Percentiles rank a stretch among this genome's conserved stretches.
Conservation (phyloP, 2,329 filamentous ascomycete species). For the Fusarium odoratissimum region DNA sequence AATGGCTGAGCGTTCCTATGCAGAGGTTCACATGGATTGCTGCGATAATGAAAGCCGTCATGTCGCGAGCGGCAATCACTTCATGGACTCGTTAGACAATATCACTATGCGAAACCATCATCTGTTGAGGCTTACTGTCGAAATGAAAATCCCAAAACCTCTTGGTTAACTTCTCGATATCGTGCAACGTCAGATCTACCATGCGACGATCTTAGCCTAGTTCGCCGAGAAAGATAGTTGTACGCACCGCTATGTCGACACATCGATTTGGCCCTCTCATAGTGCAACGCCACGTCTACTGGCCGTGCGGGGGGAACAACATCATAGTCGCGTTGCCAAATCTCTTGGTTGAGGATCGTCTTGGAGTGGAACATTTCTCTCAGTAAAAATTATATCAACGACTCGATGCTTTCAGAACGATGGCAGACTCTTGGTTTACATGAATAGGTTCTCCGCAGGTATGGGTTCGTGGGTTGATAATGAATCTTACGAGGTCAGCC, state of each 20-base stretch:
- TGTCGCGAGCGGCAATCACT: not conserved
- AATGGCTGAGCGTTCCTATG: slow-evolving; percentile 4
- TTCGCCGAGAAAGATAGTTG: not conserved
- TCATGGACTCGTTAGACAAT: not conserved
- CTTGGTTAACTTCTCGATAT: not conserved
- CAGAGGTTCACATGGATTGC: slow-evolving; percentile 3
- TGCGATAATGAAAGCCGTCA: not conserved
- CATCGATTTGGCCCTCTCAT: not conserved
- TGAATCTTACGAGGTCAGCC: no score
- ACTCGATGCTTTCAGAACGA: not conserved
- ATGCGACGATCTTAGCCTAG: not conserved
- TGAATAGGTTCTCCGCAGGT: not conserved
- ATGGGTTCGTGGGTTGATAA: no score
- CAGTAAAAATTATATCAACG: not conserved
- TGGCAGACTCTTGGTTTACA: not conserved
- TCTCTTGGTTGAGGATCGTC: not conserved
- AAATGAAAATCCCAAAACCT: slow-evolving; percentile 2
- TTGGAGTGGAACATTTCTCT: not conserved
- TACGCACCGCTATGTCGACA: not conserved
- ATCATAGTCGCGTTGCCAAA: not conserved
- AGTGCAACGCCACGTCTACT: not conserved
- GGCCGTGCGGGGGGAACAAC: not conserved
- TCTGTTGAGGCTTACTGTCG: not conserved
- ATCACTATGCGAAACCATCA: not conserved
- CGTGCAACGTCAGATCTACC: not conserved